Evolutionary conservation across 2,329 filamentous ascomycete species (phyloP), one percentile per base, ranked within the genome.

Genomic region (Aspergillus sp.): DNA sequence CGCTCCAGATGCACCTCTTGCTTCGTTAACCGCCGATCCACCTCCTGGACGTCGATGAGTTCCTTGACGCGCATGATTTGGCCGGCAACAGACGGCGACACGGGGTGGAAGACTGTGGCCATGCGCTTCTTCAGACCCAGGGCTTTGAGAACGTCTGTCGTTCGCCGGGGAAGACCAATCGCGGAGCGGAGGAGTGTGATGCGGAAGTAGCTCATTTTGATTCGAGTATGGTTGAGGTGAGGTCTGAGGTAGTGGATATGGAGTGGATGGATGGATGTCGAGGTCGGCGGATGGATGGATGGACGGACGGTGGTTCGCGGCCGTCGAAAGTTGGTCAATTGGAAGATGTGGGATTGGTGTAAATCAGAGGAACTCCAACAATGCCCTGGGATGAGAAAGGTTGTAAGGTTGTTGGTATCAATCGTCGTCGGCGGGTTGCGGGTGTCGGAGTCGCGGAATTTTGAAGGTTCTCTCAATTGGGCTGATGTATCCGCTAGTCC

Each of bases 31-130:
- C 80, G 71, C 56, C 75, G 70, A 32, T 86, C 84, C 42, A 95
- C 90, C 75, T 95, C 91, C 60, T 85, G 78, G 33, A 96, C 90
- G 49, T 83, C 80, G 43, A 96, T 89, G 57, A 96, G 78, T 76
- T 96, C 92, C 79, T 96, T 96, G 63, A 96, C 90, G 73, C 88
- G 87, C 80, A 96, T 87, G 66, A 96, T 90, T 78, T 95, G 90
- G 68, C 92, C 92, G 9, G 92, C 92, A 56, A 90, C 85, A 61
- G 90, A 85, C 40, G 86, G 84, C 56, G 82, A 82, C 56, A 95
- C 90, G 35, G 89, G 88, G 73, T 95, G 88, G 79, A 95, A 96
- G 65, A 96, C 92, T 49, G 89, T 93, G 66, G 86, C 86, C 81
- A 87, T 86, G 65, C 92, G 88, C 71, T 88, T 89, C 65, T 86